A percentile compares a stretch with the other conserved stretches of the same genome.
Evolutionary conservation across 1,139 yeast genomes (phyloP).

Genomic region (Yamadazyma blattariae): DNA sequence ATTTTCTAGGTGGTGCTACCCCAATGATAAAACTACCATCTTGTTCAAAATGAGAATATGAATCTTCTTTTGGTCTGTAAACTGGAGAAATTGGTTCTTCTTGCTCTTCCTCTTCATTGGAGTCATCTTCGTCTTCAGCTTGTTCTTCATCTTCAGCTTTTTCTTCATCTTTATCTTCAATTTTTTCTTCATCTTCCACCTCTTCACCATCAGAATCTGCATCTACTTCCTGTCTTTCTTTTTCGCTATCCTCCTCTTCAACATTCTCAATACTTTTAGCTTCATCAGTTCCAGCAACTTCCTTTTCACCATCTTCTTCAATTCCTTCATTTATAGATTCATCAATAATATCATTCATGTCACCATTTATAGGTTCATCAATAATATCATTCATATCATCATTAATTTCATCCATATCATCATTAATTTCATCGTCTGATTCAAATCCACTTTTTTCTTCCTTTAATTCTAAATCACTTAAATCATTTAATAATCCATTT

Average conservation of each 20-base stretch:
- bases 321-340: neutral
- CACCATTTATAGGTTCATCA: neutral
- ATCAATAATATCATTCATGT: neutral
- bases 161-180: neutral
- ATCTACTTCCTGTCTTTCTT: neutral
- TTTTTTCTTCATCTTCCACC: neutral
- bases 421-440: constrained; percentile 17
- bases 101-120: neutral
- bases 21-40: constrained; percentile 10
- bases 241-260: neutral
- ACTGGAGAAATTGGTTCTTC: constrained; percentile 2
- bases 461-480: constrained; percentile 6
- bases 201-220: neutral
- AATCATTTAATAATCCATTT: neutral
- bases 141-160: neutral
- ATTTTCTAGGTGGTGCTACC: constrained; percentile 7
- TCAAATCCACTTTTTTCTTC: constrained; percentile 23
- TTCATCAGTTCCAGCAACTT: neutral
- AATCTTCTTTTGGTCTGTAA: constrained; percentile 5
- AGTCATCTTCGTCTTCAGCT: neutral
- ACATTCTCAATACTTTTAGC: neutral
- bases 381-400: neutral
- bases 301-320: neutral
- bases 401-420: neutral
- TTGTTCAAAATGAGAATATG: constrained; percentile 7